Base-by-base conservation (phyloP, 305 asterid species). In the Fraxinus paxiana region DNA sequence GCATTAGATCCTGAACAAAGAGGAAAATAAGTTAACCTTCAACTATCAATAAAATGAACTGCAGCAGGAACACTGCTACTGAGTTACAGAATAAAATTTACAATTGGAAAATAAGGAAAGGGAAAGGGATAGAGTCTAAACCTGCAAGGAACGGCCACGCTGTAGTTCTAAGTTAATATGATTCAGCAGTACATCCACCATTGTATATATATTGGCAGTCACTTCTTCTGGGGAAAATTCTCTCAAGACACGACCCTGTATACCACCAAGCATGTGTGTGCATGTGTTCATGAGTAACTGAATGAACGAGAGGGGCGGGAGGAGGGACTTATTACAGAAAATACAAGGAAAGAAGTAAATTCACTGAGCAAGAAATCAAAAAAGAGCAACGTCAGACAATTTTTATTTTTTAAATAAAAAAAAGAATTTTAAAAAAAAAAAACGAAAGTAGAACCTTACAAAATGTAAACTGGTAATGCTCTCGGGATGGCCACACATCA, bases 221-320 rank as follows among this genome's bases (percentile, higher is more conserved):
- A 96, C 99, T 88, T 96, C 99, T 92, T 96, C 99, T 78, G 99
- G 98, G 70, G 99, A 94, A 91, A 96, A 88, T 87, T 96, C 99
- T 87, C 91, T 91, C 83, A 96, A 84, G 82, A 91, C 99, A 63
- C 92, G 98, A 26, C 97, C 97, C 99, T 96, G 90, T 71, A 81
- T 75, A 82, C 61, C 85, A 73, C 31, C 78, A 38, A 54, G 74
- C 80, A 73, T 17, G 54, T 7, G 38, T 76, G 48, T 76, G 54
- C 30, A 17, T 9, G 63, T 48, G 79, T 59, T 10, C 24, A 26
- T 12, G 74, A 69, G 74, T 24, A 63, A 63, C n/a, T 67, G 76
- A 35, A 46, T 24, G 76, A 33, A 15, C 5, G 77, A 59, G 72
- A 41, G 82, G 2, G 34, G 15, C 28, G 1, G 34, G 17, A 12